Percentiles rank a stretch among this genome's conserved stretches.
These are phyloP conservation scores for Naumovozyma castellii DNA, from an alignment of 805 yeast genomes.

Conservation along the genomic window DNA sequence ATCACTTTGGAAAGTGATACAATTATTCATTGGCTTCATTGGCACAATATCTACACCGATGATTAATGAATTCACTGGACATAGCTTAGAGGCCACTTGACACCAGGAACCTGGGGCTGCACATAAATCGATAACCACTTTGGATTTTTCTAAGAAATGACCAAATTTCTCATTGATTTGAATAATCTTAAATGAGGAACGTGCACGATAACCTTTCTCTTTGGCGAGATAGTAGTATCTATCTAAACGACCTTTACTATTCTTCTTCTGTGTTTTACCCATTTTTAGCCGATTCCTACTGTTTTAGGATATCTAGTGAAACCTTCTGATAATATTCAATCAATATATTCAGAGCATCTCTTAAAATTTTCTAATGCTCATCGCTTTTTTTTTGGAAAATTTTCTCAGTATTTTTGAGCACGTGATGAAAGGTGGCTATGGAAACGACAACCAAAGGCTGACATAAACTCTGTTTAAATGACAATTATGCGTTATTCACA, in stretches of 20 bases:
- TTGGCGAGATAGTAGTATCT: constrained; percentile 93
- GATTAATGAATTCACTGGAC: constrained; percentile 87
- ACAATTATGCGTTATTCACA: too few relatives aligned
- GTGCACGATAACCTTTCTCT: constrained; percentile 97
- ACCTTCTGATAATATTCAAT: too few relatives aligned
- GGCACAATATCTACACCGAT: constrained; percentile 99
- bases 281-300: too few relatives aligned
- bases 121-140: constrained; percentile 94
- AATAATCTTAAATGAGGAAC: constrained; percentile 91
- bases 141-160: constrained; percentile 86
- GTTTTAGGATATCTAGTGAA: too few relatives aligned
- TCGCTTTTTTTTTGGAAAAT: constrained; percentile 4
- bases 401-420: background rate
- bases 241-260: constrained; percentile 98
- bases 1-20: constrained; percentile 90
- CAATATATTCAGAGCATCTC: background rate
- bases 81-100: constrained; percentile 89
- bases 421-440: constrained; percentile 1
- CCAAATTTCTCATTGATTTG: constrained; percentile 96
- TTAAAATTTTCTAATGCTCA: constrained; percentile 3
- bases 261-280: constrained; percentile 92
- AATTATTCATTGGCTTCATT: constrained; percentile 90
- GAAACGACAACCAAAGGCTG: too few relatives aligned
- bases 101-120: constrained; percentile 99
- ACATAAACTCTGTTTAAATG: too few relatives aligned